Evolutionary conservation across 2,329 filamentous ascomycete species (phyloP), one percentile per base, ranked within the genome.

Genomic region (Diaporthe citrichinensis): DNA sequence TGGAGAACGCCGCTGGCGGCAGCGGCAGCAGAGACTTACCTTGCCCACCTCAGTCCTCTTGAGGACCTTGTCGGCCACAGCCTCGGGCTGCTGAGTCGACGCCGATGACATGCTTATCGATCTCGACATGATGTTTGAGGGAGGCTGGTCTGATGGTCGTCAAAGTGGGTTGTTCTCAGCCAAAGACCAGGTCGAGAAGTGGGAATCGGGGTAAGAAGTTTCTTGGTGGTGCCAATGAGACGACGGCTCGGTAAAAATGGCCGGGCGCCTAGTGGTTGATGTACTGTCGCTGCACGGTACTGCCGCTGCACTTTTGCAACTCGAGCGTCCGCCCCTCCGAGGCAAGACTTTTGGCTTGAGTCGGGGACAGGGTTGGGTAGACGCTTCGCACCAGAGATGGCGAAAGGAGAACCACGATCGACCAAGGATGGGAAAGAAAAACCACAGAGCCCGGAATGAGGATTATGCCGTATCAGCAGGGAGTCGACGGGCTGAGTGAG

Each of bases 41-140:
- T 94, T 94, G 88, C 92, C 93, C 80, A 94, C 90, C 87, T 94
- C 92, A 77, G 92, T 92, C 85, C 93, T 88, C 84, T 92, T 92
- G 81, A 94, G 88, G 74, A 95, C 92, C 84, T 90, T 91, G 83
- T 93, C 92, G 73, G 88, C 91, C 73, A 93, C 91, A 80, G 86
- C 89, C 81, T 92, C 91, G 51, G 91, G 90, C 81, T 92, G 90
- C 79, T 90, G 89, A 84, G 91, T 91, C 84, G 89, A 89, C 76
- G 90, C 89, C 79, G 90, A 92, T 80, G 90, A 86, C 90, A 92
- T 92, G 80, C 77, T 86, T 73, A 78, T 80, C 80, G 82, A 78
- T 79, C 79, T 80, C 75, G 80, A 74, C 78, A 79, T 80, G 68
- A 44, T 58, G 69, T 65, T 44, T 61, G 61, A 46, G 17, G 34